Percentiles rank a stretch among this genome's conserved stretches.
phyloP scores from a whole-genome alignment of 495 filamentous ascomycete species.

The Ramalina intermedia region DNA sequence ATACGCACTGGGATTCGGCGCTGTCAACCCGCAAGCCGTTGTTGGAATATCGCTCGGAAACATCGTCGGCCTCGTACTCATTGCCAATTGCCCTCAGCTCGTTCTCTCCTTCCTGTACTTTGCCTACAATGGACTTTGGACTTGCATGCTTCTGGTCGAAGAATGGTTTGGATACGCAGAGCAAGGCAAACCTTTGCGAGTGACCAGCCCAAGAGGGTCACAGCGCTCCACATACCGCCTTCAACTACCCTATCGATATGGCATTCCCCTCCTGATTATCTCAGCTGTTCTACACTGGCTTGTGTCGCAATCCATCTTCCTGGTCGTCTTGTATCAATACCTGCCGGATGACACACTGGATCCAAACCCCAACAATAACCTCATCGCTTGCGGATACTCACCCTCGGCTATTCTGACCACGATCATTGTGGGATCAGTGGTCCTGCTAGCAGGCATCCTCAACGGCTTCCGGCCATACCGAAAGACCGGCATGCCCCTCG shows the following conservation, averaged over 20 bases:
- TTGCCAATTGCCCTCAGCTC: conserved; percentile 31
- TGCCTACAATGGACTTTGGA: conserved; percentile 25
- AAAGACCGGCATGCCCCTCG: conserved; percentile 23
- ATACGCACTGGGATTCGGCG: conserved; percentile 18
- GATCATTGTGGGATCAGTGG: conserved; percentile 15
- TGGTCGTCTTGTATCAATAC: conserved; percentile 17
- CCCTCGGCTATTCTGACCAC: conserved; percentile 18
- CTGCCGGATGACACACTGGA: not conserved
- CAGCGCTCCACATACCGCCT: conserved; percentile 33
- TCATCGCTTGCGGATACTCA: conserved; percentile 19
- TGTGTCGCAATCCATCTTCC: conserved; percentile 26
- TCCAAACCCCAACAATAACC: not conserved
- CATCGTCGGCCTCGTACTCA: conserved; percentile 11
- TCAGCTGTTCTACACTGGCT: conserved; percentile 28
- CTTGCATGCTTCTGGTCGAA: conserved; percentile 24
- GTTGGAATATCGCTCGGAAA: not conserved
- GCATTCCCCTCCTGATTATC: conserved; percentile 22
- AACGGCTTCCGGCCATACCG: conserved; percentile 12
- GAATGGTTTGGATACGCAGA: conserved; percentile 22
- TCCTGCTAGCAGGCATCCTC: conserved; percentile 14
- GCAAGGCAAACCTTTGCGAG: conserved; percentile 26
- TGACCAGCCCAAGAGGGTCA: conserved; percentile 26
- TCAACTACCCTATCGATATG: conserved; percentile 30
- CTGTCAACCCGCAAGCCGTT: conserved; percentile 16
- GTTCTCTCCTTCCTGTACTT: conserved; percentile 30